Percentiles rank a stretch among this genome's conserved stretches.
phyloP scores from a whole-genome alignment of 2,329 filamentous ascomycete genomes.

The Ascomycota sp. region DNA sequence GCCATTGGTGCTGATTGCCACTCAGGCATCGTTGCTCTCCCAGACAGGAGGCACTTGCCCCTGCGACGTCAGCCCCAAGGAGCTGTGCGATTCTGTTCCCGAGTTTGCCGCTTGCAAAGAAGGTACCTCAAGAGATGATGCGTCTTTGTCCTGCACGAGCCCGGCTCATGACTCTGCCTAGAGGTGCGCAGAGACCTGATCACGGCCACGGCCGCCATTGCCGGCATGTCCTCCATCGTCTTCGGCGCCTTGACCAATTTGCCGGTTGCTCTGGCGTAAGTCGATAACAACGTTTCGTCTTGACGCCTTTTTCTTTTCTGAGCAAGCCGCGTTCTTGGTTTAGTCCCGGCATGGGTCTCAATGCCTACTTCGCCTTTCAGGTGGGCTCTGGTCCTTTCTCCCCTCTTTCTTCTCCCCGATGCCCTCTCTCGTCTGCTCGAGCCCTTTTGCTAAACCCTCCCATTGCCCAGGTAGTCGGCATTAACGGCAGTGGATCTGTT shows the following conservation, averaged over 20 bases:
- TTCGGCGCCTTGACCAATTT: conserved; percentile 70
- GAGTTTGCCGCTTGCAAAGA: conserved; percentile 24
- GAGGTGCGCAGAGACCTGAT: conserved; percentile 55
- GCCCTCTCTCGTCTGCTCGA: background rate
- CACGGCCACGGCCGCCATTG: conserved; percentile 61
- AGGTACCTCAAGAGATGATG: conserved; percentile 11
- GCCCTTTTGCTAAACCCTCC: background rate
- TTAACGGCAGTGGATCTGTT: conserved; percentile 48
- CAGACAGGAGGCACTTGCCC: conserved; percentile 58
- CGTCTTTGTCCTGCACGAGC: background rate
- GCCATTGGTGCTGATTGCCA: no score
- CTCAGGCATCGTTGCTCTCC: conserved; percentile 46
- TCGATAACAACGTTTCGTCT: conserved; percentile 19
- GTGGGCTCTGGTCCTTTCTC: conserved; percentile 9
- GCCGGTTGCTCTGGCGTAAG: conserved; percentile 25
- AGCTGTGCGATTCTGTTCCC: conserved; percentile 24
- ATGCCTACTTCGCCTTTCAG: conserved; percentile 69
- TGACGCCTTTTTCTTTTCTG: conserved; percentile 73
- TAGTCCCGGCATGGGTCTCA: conserved; percentile 26
- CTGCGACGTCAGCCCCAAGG: conserved; percentile 25
- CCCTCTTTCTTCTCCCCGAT: conserved; percentile 5
- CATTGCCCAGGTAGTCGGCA: conserved; percentile 30
- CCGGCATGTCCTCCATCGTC: conserved; percentile 49
- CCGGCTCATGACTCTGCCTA: conserved; percentile 5
- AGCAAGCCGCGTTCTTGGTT: conserved; percentile 5